Conservation (phyloP, 352 stramenopile species). For the Phytopythium ostracodes region DNA sequence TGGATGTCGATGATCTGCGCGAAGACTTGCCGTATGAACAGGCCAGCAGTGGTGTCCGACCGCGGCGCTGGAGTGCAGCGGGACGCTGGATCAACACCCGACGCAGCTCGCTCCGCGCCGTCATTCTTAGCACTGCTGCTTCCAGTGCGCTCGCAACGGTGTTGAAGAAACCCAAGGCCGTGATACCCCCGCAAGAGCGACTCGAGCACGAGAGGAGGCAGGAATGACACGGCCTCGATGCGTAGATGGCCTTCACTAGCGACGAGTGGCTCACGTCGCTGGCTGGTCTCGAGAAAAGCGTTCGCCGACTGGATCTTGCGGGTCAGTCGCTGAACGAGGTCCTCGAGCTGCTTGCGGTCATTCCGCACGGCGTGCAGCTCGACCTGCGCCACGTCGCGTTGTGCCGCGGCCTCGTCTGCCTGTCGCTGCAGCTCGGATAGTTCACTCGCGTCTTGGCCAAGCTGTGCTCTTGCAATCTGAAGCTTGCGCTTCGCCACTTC, state of each 20-base stretch:
- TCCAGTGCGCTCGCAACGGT: slow-evolving; percentile 6
- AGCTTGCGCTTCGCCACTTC: slow-evolving; percentile 21
- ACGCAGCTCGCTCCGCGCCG: not conserved
- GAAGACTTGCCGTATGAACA: not conserved
- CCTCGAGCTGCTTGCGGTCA: slow-evolving; percentile 58
- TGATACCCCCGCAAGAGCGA: slow-evolving; percentile 62
- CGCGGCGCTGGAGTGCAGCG: not conserved
- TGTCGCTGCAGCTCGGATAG: slow-evolving; percentile 40
- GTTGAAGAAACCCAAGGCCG: slow-evolving; percentile 59
- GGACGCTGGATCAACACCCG: not conserved
- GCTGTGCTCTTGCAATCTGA: slow-evolving; percentile 31
- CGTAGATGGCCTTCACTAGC: slow-evolving; percentile 62
- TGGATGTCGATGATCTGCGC: slow-evolving; percentile 4
- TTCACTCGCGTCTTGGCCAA: slow-evolving; percentile 27
- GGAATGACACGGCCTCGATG: slow-evolving; percentile 55
- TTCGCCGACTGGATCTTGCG: slow-evolving; percentile 57
- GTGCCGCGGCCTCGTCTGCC: slow-evolving; percentile 41
- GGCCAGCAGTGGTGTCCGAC: slow-evolving; percentile 9
- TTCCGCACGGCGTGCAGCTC: slow-evolving; percentile 50
- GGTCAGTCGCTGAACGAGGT: slow-evolving; percentile 39
- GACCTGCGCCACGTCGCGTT: slow-evolving; percentile 45
- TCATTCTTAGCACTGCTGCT: not conserved
- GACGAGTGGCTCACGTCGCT: slow-evolving; percentile 42
- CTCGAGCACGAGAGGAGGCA: slow-evolving; percentile 60
- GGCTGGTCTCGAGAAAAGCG: slow-evolving; percentile 42